A percentile compares a stretch with the other conserved stretches of the same genome.
Evolutionary conservation across 257 asterid genomes (phyloP).

Genomic region (Perilla frutescens): DNA sequence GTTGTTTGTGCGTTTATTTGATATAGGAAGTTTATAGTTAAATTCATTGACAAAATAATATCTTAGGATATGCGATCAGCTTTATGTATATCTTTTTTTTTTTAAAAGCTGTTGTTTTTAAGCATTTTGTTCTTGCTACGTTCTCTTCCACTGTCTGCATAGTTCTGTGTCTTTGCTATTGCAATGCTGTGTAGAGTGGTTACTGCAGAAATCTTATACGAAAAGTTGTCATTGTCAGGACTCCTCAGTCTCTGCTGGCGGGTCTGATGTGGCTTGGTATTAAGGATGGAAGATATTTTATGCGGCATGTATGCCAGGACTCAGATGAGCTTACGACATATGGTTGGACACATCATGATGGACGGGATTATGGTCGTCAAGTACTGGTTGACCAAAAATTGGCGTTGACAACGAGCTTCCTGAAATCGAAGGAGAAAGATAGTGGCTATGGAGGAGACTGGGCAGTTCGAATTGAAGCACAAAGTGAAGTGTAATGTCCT

Average conservation of each 20-base stretch:
- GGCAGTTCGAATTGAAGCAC: conserved; percentile 81
- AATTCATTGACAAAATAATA: not conserved
- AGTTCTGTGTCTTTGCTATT: not conserved
- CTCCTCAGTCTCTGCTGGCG: conserved; percentile 84
- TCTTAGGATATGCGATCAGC: not conserved
- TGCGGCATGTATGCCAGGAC: conserved; percentile 93
- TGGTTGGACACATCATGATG: conserved; percentile 96
- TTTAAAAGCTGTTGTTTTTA: not conserved
- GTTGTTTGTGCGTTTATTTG: conserved; percentile 2
- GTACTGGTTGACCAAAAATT: conserved; percentile 75
- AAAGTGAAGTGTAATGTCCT: conserved; percentile 62
- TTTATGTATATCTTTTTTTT: not conserved
- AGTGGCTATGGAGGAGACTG: conserved; percentile 99
- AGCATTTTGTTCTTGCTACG: not conserved
- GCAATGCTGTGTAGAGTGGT: conserved; percentile 3
- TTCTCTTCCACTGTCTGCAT: conserved; percentile 8
- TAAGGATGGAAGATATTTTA: conserved; percentile 77
- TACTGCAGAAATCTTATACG: conserved; percentile 25
- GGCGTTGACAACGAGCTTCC: conserved; percentile 78
- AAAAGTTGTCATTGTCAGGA: conserved; percentile 59
- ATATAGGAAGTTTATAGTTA: not conserved
- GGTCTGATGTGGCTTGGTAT: conserved; percentile 99
- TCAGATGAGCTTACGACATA: conserved; percentile 84
- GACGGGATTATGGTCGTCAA: conserved; percentile 93
- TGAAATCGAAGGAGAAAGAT: conserved; percentile 72